Conservation (phyloP, 306 rosid genomes). For the Ammopiptanthus mongolicus region DNA sequence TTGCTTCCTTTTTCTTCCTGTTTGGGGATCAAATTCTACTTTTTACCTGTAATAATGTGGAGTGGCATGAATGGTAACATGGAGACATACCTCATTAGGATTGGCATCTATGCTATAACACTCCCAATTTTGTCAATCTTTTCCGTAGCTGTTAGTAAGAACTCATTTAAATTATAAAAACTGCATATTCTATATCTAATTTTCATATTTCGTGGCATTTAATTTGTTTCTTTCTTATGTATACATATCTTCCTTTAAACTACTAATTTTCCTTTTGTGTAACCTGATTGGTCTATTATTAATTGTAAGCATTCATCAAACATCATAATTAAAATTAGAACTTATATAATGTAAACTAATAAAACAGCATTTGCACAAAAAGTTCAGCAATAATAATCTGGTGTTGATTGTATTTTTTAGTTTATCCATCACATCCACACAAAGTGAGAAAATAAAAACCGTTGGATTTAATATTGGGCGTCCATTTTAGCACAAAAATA, state of each 20-base stretch:
- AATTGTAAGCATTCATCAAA: not conserved
- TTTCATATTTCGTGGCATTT: not conserved
- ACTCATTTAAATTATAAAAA: not conserved
- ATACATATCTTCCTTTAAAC: not conserved
- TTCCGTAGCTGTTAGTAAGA: not conserved
- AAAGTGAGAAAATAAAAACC: not conserved
- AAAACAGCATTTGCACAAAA: not conserved
- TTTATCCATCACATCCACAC: not conserved
- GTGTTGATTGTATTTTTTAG: not conserved
- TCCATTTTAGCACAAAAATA: not conserved
- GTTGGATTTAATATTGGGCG: not conserved
- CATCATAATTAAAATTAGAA: not conserved
- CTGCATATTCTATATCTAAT: not conserved
- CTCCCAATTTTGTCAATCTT: not conserved
- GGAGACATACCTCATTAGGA: not conserved
- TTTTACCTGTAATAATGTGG: not conserved
- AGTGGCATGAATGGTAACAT: not conserved
- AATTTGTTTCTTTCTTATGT: not conserved
- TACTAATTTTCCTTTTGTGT: not conserved
- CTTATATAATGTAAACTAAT: not conserved
- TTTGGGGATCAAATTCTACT: not conserved
- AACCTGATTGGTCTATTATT: not conserved
- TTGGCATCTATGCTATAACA: not conserved
- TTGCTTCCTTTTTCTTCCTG: not conserved
- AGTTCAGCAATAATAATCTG: not conserved